Percentiles rank a stretch among this genome's conserved stretches.
Conservation (phyloP, 805 yeast species). For the Ogataea naganishii region DNA sequence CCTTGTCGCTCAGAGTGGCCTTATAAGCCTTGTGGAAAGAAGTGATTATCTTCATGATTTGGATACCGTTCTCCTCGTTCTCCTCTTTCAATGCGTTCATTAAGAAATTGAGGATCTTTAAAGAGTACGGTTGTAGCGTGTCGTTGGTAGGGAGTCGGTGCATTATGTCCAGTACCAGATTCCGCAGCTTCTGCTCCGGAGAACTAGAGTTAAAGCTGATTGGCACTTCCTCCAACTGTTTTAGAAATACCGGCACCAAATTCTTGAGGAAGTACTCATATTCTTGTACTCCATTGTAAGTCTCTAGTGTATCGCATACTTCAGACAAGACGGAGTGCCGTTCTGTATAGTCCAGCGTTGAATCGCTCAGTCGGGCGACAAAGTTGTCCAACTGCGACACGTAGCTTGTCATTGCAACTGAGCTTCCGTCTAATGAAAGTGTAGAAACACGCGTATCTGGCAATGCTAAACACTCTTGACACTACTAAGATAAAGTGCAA, state of each 20-base stretch:
- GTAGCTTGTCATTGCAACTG: constrained; percentile 22
- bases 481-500: neutral
- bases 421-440: too few species aligned
- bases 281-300: constrained; percentile 73
- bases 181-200: constrained; percentile 70
- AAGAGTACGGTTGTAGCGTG: constrained; percentile 62
- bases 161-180: constrained; percentile 66
- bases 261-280: constrained; percentile 67
- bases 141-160: constrained; percentile 82
- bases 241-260: constrained; percentile 61
- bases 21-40: constrained; percentile 82
- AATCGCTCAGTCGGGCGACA: constrained; percentile 51
- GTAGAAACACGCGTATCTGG: neutral
- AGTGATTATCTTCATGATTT: constrained; percentile 82
- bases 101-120: constrained; percentile 48
- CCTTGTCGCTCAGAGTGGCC: constrained; percentile 54
- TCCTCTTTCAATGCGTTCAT: constrained; percentile 59
- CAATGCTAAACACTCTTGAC: neutral
- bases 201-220: constrained; percentile 60
- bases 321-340: constrained; percentile 71
- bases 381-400: constrained; percentile 58
- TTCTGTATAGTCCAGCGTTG: constrained; percentile 44
- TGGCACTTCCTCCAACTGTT: constrained; percentile 58
- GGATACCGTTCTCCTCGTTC: constrained; percentile 92
- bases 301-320: constrained; percentile 77